Evolutionary conservation across 768 basidiomycete genomes (phyloP).

Genomic region (Hericium rajendrae): DNA sequence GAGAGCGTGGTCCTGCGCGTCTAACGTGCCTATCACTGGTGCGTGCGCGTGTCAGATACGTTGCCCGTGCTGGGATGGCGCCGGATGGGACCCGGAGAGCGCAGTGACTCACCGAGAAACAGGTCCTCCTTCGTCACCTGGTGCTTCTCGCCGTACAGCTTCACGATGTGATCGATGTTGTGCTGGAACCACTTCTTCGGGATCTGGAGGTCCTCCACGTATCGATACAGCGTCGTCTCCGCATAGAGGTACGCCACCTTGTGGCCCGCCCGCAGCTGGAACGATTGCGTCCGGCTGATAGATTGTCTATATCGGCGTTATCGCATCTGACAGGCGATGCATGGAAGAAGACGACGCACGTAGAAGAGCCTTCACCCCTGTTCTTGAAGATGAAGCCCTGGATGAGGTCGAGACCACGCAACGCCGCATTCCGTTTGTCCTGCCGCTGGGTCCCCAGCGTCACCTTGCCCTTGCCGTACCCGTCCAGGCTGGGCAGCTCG

Average conservation of each 20-base stretch:
- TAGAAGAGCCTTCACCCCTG: conserved; percentile 1
- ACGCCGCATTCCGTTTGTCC: conserved; percentile 50
- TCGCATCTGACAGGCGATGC: not conserved
- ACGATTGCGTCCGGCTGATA: conserved; percentile 43
- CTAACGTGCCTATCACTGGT: conserved; percentile 59
- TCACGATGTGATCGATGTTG: conserved; percentile 55
- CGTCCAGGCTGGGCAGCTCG: conserved; percentile 48
- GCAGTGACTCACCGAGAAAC: conserved; percentile 22
- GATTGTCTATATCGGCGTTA: conserved; percentile 25
- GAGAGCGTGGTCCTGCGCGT: conserved; percentile 61
- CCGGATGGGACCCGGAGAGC: not conserved
- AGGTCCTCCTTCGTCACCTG: conserved; percentile 27
- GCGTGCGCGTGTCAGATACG: conserved; percentile 1
- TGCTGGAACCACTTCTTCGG: conserved; percentile 68
- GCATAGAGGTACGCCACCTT: conserved; percentile 58
- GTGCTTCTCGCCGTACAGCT: conserved; percentile 36
- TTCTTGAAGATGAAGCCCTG: conserved; percentile 31
- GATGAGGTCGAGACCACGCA: conserved; percentile 47
- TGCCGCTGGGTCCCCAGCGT: conserved; percentile 36
- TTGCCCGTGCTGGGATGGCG: not conserved
- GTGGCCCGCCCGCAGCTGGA: conserved; percentile 54
- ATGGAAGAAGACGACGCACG: conserved; percentile 1
- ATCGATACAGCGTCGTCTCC: conserved; percentile 61
- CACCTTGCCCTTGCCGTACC: conserved; percentile 54
- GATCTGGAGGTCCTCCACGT: conserved; percentile 50